These are phyloP conservation scores for Sclerotiophoma versabilis DNA, from an alignment of 2,329 filamentous ascomycete genomes.

Conservation along the genomic window DNA sequence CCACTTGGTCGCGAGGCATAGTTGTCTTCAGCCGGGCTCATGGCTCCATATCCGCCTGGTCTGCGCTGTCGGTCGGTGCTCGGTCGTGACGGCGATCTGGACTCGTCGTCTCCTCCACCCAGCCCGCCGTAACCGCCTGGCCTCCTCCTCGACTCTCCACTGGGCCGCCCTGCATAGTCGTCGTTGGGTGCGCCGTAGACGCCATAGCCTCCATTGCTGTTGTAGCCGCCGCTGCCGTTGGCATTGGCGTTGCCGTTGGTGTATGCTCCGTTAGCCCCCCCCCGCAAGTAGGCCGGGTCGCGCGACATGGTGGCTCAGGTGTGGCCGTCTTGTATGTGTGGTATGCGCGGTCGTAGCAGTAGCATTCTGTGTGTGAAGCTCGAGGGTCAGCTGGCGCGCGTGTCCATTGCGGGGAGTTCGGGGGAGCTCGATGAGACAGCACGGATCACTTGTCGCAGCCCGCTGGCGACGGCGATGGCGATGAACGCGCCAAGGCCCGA, in stretches of 20 bases:
- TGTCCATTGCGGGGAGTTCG: conserved; percentile 38
- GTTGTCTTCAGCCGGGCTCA: conserved; percentile 39
- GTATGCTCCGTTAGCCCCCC: conserved; percentile 46
- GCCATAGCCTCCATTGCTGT: conserved; percentile 28
- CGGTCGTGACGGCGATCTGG: conserved; percentile 22
- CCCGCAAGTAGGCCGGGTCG: conserved; percentile 41
- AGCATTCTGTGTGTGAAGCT: conserved; percentile 14
- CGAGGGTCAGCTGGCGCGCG: conserved; percentile 16
- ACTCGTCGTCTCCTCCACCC: conserved; percentile 27
- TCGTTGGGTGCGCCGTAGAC: conserved; percentile 28
- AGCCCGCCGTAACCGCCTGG: conserved; percentile 43
- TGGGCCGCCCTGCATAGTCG: conserved; percentile 29
- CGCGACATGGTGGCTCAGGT: conserved; percentile 44
- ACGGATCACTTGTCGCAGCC: conserved; percentile 24
- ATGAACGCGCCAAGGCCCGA: conserved; percentile 13
- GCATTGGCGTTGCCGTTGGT: conserved; percentile 43
- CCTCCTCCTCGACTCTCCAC: conserved; percentile 38
- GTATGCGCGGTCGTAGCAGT: conserved; percentile 5
- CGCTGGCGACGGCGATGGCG: conserved; percentile 1
- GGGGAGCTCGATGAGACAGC: conserved; percentile 31
- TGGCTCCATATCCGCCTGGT: conserved; percentile 35
- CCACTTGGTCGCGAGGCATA: conserved; percentile 27
- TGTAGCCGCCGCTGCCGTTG: conserved; percentile 40
- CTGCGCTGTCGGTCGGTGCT: conserved; percentile 38
- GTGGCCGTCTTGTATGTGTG: conserved; percentile 13